Conservation (phyloP, 345 rosid genomes). For the Erysimum cheiranthoides region DNA sequence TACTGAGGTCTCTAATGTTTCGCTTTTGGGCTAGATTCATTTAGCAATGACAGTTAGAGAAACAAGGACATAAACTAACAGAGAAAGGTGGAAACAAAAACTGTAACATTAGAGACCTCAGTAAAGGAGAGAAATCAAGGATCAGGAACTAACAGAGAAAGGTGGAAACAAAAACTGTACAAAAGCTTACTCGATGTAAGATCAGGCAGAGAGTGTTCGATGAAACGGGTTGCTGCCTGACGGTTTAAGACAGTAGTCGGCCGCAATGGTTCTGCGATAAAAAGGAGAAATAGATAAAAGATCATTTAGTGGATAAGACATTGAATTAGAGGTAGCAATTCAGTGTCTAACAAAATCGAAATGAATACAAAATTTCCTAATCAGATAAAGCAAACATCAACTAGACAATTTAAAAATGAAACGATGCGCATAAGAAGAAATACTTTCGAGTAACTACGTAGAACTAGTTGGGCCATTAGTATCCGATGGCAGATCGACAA, state of each 20-base stretch:
- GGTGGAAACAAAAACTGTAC: slow-evolving; percentile 9
- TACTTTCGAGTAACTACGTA: neutral
- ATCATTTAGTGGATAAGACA: slow-evolving; percentile 31
- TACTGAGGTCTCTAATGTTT: slow-evolving; percentile 69
- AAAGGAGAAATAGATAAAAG: slow-evolving; percentile 28
- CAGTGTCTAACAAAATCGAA: neutral
- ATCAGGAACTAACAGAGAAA: slow-evolving; percentile 5
- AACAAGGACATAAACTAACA: slow-evolving; percentile 10
- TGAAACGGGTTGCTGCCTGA: slow-evolving; percentile 88
- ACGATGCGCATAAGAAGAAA: neutral
- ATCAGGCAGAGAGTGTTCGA: slow-evolving; percentile 86
- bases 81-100: slow-evolving; percentile 3
- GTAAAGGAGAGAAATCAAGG: neutral
- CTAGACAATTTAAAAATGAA: slow-evolving; percentile 15
- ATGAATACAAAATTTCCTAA: slow-evolving; percentile 29
- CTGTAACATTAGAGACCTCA: neutral
- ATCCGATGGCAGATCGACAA: slow-evolving; percentile 1
- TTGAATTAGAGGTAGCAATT: neutral
- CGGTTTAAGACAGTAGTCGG: slow-evolving; percentile 78
- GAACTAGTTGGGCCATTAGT: slow-evolving; percentile 31
- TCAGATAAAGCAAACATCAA: slow-evolving; percentile 8
- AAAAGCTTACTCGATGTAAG: slow-evolving; percentile 70
- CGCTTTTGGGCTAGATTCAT: slow-evolving; percentile 68
- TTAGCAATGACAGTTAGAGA: slow-evolving; percentile 9
- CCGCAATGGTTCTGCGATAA: slow-evolving; percentile 67